Evolutionary conservation across 495 filamentous ascomycete species (phyloP), one percentile per base, ranked within the genome.

Genomic region (Aspergillus carlsbadensis): DNA sequence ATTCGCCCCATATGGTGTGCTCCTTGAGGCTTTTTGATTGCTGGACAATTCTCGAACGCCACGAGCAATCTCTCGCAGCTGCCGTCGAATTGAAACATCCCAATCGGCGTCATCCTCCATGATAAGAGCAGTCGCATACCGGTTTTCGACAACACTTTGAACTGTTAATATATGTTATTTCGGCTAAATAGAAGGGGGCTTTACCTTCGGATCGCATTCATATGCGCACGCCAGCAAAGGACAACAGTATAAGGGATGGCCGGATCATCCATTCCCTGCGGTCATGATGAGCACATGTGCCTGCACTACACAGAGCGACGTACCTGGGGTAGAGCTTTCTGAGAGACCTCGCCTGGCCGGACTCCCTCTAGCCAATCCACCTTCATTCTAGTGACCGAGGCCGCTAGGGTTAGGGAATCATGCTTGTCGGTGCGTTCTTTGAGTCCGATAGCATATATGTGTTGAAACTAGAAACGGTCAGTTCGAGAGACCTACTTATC

Each of bases 21-120:
- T 43, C 21, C 58, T 57, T 2, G 79, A 78, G 14, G 68, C 46
- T 22, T 66, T 66, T 8, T 49, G 52, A 42, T 62, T 64, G 18
- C 53, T 41, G 54, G 71, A 59, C 17, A 72, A 44, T 11, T 68
- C 40, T 20, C 68, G 63, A 6, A 69, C 45, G 3, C 65, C 65
- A 18, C 57, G 58, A 24, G 75, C 57, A 36, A 81, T 81, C 74
- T 83, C 69, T 56, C 72, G 58, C 13, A 85, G 68, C 55, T 84
- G 82, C 10, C 67, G 60, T 26, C 75, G 73, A 45, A 85, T 65
- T 22, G 64, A 64, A 17, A 83, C 67, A 41, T 84, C 80, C 81
- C 82, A 85, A 61, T 84, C 82, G 14, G 74, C 73, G 43, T 84
- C 82, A 49, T 85, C 82, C 62, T 85, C 82, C 40, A 85, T 45